Base-by-base conservation (phyloP, 202 grass and related monocot genomes). In the Panicum hallii region DNA sequence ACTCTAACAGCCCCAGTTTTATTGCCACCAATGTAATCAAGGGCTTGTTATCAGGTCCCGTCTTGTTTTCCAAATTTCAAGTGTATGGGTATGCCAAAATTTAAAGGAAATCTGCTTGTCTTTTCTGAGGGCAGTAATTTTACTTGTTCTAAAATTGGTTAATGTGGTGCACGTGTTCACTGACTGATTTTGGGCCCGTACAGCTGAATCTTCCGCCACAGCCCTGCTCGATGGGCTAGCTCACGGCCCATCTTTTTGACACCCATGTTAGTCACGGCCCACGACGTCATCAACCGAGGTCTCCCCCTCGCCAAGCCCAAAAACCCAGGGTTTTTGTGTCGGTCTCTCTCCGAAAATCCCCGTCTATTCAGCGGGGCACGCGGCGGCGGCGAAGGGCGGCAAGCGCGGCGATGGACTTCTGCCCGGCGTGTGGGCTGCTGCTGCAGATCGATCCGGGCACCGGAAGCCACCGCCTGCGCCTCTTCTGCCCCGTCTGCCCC, bases 401-500 rank as follows among this genome's bases (percentile, higher is more conserved):
- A 30, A 41, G 2, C 16, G 48, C 66, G 67, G 69, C 84, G 74
- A 98, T 98, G 95, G 93, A 95, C 19, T 98, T 98, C 91, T 95
- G 92, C 70, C 85, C 95, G 52, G 60, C 34, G 28, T 98, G 95
- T 34, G 93, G 87, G 67, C 84, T 90, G 84, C 34, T 95, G 83
- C 80, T 98, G 64, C 90, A 98, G 83, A 83, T 98, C 67, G 85
- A 95, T 41, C 85, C 92, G 3, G 90, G 88, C 26, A 71, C 67
- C 49, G 90, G 77, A 36, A 88, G 68, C 61, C 87, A 91, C 53
- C 78, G 79, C 47, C 63, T 93, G 73, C 79, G 89, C 34, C 72
- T 91, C 84, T 92, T 67, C 87, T 98, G 92, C 77, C 92, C 92
- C 43, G 79, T 81, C 63, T 98, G 95, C 85, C 87, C 87, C 47